phyloP scores from a whole-genome alignment of 768 basidiomycete species.

The Russula sp. region DNA sequence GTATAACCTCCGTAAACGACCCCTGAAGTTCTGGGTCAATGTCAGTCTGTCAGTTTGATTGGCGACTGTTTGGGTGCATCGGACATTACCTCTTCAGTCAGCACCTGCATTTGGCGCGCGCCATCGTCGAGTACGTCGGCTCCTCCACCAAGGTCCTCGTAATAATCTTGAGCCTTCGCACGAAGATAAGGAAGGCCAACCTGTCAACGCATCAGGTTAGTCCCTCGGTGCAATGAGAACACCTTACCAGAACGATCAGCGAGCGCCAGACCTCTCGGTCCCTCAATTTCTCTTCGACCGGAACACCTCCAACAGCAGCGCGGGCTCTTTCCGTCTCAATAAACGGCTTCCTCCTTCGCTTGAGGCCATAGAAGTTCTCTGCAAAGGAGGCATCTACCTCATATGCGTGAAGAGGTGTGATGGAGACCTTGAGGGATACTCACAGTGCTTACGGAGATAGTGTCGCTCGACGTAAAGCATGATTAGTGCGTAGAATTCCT shows the following conservation, averaged over 20 bases:
- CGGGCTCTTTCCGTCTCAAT: constrained; percentile 63
- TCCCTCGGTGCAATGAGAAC: not conserved
- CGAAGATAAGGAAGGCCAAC: constrained; percentile 85
- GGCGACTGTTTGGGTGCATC: constrained; percentile 13
- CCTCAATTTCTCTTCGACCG: constrained; percentile 60
- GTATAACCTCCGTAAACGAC: constrained; percentile 54
- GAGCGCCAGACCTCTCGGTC: constrained; percentile 67
- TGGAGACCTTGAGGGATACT: constrained; percentile 27
- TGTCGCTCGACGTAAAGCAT: constrained; percentile 89
- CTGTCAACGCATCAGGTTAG: constrained; percentile 34
- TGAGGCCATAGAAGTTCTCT: constrained; percentile 94
- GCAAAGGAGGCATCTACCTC: constrained; percentile 84
- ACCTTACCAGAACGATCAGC: constrained; percentile 69
- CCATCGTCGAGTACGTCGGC: constrained; percentile 55
- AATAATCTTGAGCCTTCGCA: constrained; percentile 86
- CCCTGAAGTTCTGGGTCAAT: constrained; percentile 42
- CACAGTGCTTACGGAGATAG: constrained; percentile 84
- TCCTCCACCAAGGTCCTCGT: constrained; percentile 84
- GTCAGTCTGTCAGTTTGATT: not conserved
- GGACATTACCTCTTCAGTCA: constrained; percentile 48
- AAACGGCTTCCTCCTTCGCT: constrained; percentile 65
- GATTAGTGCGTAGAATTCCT: constrained; percentile 88
- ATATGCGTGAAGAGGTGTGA: not conserved
- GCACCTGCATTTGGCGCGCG: constrained; percentile 38
- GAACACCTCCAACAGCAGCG: constrained; percentile 61